phyloP scores from a whole-genome alignment of 306 rosid genomes.

The Nissolia schottii region DNA sequence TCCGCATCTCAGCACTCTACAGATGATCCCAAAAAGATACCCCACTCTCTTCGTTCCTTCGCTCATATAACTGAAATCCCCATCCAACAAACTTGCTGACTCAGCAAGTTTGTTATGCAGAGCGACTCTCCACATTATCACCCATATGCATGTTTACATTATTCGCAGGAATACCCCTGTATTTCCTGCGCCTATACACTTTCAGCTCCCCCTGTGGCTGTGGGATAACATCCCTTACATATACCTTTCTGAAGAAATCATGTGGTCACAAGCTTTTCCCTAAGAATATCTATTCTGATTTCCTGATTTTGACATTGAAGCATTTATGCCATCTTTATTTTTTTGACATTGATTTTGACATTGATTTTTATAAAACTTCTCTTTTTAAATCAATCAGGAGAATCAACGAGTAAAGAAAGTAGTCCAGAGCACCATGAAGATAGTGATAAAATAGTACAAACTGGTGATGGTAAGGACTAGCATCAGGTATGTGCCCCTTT shows the following conservation, averaged over 20 bases:
- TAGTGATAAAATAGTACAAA: conserved; percentile 10
- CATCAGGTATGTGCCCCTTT: conserved; percentile 26
- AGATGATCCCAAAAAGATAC: no score
- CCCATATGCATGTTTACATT: no score
- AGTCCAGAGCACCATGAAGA: conserved; percentile 39
- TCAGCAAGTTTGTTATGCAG: no score
- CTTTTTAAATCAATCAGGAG: conserved; percentile 21
- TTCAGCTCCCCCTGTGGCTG: no score
- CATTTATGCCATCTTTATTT: conserved; percentile 22
- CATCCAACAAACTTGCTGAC: no score
- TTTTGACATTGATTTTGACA: conserved; percentile 8
- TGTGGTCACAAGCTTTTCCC: not conserved
- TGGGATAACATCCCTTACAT: no score
- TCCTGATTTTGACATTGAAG: conserved; percentile 15
- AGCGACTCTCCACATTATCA: no score
- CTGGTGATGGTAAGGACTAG: conserved; percentile 28
- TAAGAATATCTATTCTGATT: not conserved
- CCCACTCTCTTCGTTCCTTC: no score
- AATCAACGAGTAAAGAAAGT: conserved; percentile 36
- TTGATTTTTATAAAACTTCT: conserved; percentile 19
- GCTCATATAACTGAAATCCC: no score
- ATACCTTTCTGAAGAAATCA: conserved; percentile 12
- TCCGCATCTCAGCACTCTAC: no score
- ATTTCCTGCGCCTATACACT: no score
- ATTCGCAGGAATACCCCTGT: no score